Base-by-base conservation (phyloP, 139 green algal genomes). In the Pycnococcus provasolii region DNA sequence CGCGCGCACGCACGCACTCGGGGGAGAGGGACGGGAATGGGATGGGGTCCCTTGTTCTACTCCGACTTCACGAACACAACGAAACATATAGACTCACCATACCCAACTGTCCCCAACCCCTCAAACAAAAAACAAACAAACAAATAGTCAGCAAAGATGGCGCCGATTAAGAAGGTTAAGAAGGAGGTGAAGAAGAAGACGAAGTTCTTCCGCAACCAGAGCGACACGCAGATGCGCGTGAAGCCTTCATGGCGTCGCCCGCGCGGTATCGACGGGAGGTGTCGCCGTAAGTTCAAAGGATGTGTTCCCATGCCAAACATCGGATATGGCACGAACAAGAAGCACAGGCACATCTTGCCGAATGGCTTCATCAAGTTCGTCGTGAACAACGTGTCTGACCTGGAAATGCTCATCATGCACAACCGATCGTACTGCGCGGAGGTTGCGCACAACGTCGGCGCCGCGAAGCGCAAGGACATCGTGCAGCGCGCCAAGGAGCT, bases 341-440 rank as follows among this genome's bases (percentile, higher is more conserved):
- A 94, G 86, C 92, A 86, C 53, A 74, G 77, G 62, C 92, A 98
- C 79, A 50, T 86, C 53, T 83, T 97, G 60, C 88, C 88, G 66
- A 93, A 83, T 71, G 92, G 88, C 64, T 94, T 94, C 84, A 77
- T 81, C 73, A 94, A 94, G 81, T 91, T 95, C 64, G 66, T 90
- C 2, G 88, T 98, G 44, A 64, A 74, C 80, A 98, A 97, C 73
- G 86, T 94, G 7, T 81, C 79, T 66, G 92, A 98, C 64, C 85
- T 98, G 46, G 91, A 98, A 80, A 79, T 98, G 68, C 83, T 98
- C 44, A 73, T 98, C 76, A 96, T 98, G 92, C 92, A 97, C 88
- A 98, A 97, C 91, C 83, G 77, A 67, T 89, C 79, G 67, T 96
- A 88, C 76, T 85, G 77, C 55, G 90, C 77, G 50, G 90, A 96